These are phyloP conservation scores for Xylaria hypoxylon DNA, from an alignment of 2,329 filamentous ascomycete genomes.

Conservation along the genomic window DNA sequence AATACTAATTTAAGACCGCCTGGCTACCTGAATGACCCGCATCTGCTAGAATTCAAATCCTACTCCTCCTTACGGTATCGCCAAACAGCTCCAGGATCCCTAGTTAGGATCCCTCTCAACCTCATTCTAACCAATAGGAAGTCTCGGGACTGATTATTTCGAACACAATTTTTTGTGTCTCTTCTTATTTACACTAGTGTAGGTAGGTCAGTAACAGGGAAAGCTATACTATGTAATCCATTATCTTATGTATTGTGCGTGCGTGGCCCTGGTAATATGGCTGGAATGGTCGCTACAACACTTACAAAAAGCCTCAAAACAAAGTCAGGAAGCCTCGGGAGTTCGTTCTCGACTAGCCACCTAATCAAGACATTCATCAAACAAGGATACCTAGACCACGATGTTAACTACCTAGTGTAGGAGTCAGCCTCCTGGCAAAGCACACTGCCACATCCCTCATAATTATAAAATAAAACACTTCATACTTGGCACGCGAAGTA, in stretches of 20 bases:
- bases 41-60: constrained; percentile 27
- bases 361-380: constrained; percentile 10
- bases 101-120: constrained; percentile 2
- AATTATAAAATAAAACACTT: constrained; percentile 1
- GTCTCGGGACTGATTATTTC: background rate
- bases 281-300: background rate
- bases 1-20: background rate
- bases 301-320: background rate
- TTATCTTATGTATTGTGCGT: too few species aligned
- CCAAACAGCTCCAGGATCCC: constrained; percentile 3
- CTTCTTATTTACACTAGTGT: background rate
- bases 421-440: background rate
- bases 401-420: background rate
- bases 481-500: background rate
- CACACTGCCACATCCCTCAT: constrained; percentile 12
- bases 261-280: background rate
- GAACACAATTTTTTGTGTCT: background rate
- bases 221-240: background rate
- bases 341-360: constrained; percentile 4
- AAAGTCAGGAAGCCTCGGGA: constrained; percentile 13
- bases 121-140: constrained; percentile 16
- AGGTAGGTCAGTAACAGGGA: background rate
- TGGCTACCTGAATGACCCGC: constrained; percentile 14
- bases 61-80: constrained; percentile 21
- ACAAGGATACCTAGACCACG: constrained; percentile 5